phyloP scores from a whole-genome alignment of 768 basidiomycete species.

The Calocera viscosa region DNA sequence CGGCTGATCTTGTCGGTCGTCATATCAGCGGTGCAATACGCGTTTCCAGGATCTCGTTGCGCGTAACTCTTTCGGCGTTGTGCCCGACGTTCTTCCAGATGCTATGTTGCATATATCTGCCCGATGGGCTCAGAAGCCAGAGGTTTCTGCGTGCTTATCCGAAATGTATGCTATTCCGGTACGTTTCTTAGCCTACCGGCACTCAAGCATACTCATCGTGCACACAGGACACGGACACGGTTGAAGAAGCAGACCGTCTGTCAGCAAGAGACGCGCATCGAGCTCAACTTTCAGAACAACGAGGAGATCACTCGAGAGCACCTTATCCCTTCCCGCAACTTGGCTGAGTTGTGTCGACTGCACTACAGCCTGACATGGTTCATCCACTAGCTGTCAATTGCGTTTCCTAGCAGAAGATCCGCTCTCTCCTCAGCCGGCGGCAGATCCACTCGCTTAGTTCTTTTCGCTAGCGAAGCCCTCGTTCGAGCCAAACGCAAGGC shows the following conservation, averaged over 20 bases:
- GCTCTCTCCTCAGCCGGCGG: slow-evolving; percentile 11
- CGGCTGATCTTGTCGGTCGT: slow-evolving; percentile 84
- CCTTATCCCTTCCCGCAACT: slow-evolving; percentile 59
- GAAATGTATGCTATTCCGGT: slow-evolving; percentile 50
- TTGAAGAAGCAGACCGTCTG: slow-evolving; percentile 44
- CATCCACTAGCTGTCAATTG: slow-evolving; percentile 53
- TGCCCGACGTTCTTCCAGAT: slow-evolving; percentile 37
- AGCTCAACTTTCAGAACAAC: slow-evolving; percentile 51
- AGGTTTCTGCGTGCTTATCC: slow-evolving; percentile 59
- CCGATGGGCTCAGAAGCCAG: slow-evolving; percentile 70
- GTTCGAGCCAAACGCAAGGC: neutral
- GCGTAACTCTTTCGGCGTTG: slow-evolving; percentile 21
- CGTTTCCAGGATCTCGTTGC: slow-evolving; percentile 62
- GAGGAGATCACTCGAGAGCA: slow-evolving; percentile 45
- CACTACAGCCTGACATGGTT: slow-evolving; percentile 93
- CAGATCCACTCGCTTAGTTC: neutral
- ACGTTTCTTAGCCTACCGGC: slow-evolving; percentile 21
- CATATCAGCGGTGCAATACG: slow-evolving; percentile 86
- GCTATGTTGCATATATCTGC: slow-evolving; percentile 43
- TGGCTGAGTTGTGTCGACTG: slow-evolving; percentile 62
- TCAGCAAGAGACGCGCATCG: slow-evolving; percentile 67
- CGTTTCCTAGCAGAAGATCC: slow-evolving; percentile 48
- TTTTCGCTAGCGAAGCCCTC: neutral
- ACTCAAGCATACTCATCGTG: neutral
- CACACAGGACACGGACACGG: slow-evolving; percentile 31